Conservation (phyloP, 2,329 filamentous ascomycete species). For the Ascochyta rabiei region DNA sequence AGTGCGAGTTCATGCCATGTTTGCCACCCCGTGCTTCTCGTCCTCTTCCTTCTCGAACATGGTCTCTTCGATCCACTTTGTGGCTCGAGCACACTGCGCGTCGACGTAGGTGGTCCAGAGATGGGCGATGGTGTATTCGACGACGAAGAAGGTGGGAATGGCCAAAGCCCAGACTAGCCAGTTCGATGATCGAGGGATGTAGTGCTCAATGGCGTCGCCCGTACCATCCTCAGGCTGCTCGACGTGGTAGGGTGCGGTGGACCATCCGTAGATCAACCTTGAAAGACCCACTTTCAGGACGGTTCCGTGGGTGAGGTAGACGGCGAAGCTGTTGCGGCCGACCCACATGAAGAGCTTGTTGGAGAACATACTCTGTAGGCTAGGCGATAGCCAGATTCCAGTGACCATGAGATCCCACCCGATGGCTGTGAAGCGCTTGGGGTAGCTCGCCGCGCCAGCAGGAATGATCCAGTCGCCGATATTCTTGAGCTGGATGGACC, state of each 20-base stretch:
- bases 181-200: constrained; percentile 49
- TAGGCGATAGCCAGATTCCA: constrained; percentile 59
- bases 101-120: constrained; percentile 61
- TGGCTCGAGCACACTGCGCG: constrained; percentile 56
- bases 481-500: constrained; percentile 55
- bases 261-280: constrained; percentile 61
- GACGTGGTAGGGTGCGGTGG: constrained; percentile 51
- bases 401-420: constrained; percentile 57
- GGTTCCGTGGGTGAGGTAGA: constrained; percentile 62
- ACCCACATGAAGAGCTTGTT: constrained; percentile 60
- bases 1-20: constrained; percentile 26
- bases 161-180: constrained; percentile 49
- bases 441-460: constrained; percentile 52
- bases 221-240: constrained; percentile 48
- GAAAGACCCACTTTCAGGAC: constrained; percentile 58
- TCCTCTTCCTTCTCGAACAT: constrained; percentile 56
- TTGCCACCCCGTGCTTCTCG: constrained; percentile 37
- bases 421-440: constrained; percentile 53
- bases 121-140: constrained; percentile 57
- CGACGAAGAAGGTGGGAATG: constrained; percentile 54
- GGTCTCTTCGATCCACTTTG: constrained; percentile 55
- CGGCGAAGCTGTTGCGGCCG: constrained; percentile 61
- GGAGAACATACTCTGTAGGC: constrained; percentile 56
- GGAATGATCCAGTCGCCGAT: constrained; percentile 56
- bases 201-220: constrained; percentile 50